Percentiles rank a stretch among this genome's conserved stretches.
These are phyloP conservation scores for Cercospora zeina DNA, from an alignment of 2,329 filamentous ascomycete species.

Conservation along the genomic window DNA sequence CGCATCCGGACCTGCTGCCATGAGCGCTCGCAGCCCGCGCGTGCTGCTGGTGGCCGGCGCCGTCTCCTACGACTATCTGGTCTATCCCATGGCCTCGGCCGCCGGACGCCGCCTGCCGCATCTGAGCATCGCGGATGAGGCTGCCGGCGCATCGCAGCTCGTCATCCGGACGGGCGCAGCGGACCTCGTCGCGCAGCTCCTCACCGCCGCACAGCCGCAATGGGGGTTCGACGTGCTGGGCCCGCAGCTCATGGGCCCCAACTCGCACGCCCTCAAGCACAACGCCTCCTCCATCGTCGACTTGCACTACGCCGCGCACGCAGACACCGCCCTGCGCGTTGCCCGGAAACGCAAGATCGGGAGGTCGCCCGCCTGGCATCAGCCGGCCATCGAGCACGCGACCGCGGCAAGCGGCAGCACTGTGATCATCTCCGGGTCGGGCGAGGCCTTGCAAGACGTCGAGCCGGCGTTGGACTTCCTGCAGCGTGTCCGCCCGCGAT, in stretches of 20 bases:
- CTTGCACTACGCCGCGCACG: slow-evolving; percentile 22
- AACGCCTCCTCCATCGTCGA: slow-evolving; percentile 38
- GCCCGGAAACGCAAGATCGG: slow-evolving; percentile 33
- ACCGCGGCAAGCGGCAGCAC: slow-evolving; percentile 30
- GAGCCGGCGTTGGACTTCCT: slow-evolving; percentile 40
- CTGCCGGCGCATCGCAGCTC: slow-evolving; percentile 31
- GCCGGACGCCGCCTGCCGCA: neutral
- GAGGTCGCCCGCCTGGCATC: slow-evolving; percentile 35
- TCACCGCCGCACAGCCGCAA: slow-evolving; percentile 38
- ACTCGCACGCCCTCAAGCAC: slow-evolving; percentile 34
- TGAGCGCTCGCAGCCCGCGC: slow-evolving; percentile 30
- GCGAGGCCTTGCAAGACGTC: slow-evolving; percentile 36
- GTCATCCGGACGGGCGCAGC: slow-evolving; percentile 38
- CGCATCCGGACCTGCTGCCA: slow-evolving; percentile 5
- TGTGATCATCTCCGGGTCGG: slow-evolving; percentile 39
- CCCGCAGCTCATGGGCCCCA: slow-evolving; percentile 32
- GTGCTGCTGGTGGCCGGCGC: slow-evolving; percentile 38
- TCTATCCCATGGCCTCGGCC: slow-evolving; percentile 35
- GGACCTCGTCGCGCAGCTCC: slow-evolving; percentile 39
- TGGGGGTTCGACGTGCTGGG: slow-evolving; percentile 37
- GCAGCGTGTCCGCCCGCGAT: slow-evolving; percentile 35
- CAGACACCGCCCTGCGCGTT: slow-evolving; percentile 28
- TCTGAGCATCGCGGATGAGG: slow-evolving; percentile 19
- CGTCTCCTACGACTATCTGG: slow-evolving; percentile 39
- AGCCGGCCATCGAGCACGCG: slow-evolving; percentile 32